Evolutionary conservation across 2,329 filamentous ascomycete species (phyloP).

Genomic region (Neofusicoccum kwambonambiense): DNA sequence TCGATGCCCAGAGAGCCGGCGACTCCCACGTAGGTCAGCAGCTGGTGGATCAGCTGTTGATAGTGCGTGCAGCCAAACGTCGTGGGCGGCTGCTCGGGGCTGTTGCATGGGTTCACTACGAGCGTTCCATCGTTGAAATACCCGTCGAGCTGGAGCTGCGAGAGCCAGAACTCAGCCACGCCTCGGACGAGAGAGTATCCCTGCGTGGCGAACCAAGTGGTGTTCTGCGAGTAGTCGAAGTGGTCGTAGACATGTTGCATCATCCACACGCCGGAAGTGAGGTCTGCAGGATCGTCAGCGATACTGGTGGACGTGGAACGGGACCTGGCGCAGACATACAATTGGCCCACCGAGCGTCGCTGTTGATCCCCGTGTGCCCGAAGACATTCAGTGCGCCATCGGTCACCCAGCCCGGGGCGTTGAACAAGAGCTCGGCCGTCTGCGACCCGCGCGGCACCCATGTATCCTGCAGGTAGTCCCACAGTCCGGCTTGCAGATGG

Average conservation of each 20-base stretch:
- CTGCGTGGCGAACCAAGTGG: constrained; percentile 42
- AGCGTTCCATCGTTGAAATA: constrained; percentile 53
- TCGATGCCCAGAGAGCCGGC: constrained; percentile 25
- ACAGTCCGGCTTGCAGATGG: constrained; percentile 47
- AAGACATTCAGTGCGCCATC: constrained; percentile 62
- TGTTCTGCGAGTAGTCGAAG: constrained; percentile 54
- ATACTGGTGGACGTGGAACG: neutral
- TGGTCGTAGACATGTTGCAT: constrained; percentile 60
- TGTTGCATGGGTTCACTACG: constrained; percentile 59
- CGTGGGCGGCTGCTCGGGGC: constrained; percentile 53
- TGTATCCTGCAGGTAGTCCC: constrained; percentile 54
- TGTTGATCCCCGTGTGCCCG: constrained; percentile 55
- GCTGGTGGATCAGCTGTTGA: constrained; percentile 50
- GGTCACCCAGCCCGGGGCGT: constrained; percentile 55
- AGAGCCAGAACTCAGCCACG: constrained; percentile 57
- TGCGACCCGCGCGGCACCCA: constrained; percentile 55
- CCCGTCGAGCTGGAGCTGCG: constrained; percentile 51
- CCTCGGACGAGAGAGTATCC: constrained; percentile 41
- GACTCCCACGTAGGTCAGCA: constrained; percentile 34
- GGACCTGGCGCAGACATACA: constrained; percentile 17
- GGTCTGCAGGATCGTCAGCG: constrained; percentile 32
- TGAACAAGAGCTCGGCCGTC: constrained; percentile 55
- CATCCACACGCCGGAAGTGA: constrained; percentile 57
- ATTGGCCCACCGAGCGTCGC: constrained; percentile 43
- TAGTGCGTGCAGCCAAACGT: constrained; percentile 57